phyloP scores from a whole-genome alignment of 768 basidiomycete species.

The Serendipita sp. region DNA sequence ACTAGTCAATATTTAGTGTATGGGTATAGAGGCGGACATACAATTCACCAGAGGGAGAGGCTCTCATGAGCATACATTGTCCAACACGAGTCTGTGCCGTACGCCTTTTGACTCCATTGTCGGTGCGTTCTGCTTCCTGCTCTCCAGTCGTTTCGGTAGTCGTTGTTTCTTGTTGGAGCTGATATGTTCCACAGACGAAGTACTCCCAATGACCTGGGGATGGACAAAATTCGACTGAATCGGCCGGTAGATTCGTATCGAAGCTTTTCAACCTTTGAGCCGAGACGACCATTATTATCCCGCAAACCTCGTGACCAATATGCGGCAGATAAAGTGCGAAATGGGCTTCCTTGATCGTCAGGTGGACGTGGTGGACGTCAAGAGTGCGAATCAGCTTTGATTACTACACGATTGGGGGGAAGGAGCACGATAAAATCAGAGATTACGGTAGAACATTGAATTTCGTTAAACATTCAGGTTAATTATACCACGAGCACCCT shows the following conservation, averaged over 20 bases:
- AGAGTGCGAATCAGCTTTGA: too few species aligned
- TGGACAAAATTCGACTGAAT: constrained; percentile 85
- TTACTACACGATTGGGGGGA: too few species aligned
- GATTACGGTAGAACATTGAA: too few species aligned
- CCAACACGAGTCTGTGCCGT: background rate
- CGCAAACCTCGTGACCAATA: too few species aligned
- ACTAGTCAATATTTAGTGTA: background rate
- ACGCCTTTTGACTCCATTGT: constrained; percentile 8
- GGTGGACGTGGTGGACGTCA: too few species aligned
- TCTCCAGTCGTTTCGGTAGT: background rate
- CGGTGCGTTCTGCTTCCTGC: constrained; percentile 36
- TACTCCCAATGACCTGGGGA: constrained; percentile 38
- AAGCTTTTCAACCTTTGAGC: constrained; percentile 10
- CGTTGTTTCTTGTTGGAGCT: constrained; percentile 19
- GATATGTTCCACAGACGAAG: constrained; percentile 85
- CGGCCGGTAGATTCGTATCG: constrained; percentile 73
- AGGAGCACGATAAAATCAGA: too few species aligned
- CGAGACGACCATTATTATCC: too few species aligned
- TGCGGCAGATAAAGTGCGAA: too few species aligned
- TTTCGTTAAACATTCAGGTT: too few species aligned
- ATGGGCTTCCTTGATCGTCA: too few species aligned
- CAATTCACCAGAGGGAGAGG: background rate
- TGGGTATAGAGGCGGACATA: background rate
- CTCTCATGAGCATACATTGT: background rate
- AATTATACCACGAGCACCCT: too few species aligned